These are phyloP conservation scores for Pythium vanterpoolii DNA, from an alignment of 352 stramenopile genomes.

Conservation along the genomic window DNA sequence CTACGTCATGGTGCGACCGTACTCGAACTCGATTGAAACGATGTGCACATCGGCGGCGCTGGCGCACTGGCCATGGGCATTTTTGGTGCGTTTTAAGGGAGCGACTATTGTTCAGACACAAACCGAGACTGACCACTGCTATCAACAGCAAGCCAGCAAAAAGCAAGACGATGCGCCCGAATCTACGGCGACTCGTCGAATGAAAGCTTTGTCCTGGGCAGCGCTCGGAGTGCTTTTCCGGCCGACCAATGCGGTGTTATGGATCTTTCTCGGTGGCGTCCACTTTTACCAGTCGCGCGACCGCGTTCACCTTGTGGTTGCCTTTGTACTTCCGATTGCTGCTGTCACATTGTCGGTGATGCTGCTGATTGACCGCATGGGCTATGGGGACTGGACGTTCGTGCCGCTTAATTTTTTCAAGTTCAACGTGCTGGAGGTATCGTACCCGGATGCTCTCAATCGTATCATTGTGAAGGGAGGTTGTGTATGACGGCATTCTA, in stretches of 20 bases:
- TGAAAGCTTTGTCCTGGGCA: slow-evolving; percentile 46
- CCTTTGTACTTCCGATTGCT: slow-evolving; percentile 58
- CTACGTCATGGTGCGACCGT: slow-evolving; percentile 83
- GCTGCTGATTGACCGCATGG: slow-evolving; percentile 69
- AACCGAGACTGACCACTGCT: neutral
- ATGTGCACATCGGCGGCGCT: slow-evolving; percentile 73
- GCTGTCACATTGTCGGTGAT: slow-evolving; percentile 44
- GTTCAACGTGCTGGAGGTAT: slow-evolving; percentile 83
- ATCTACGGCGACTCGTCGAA: slow-evolving; percentile 9
- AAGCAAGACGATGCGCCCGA: slow-evolving; percentile 25
- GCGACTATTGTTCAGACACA: neutral
- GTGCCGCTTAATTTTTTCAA: slow-evolving; percentile 86
- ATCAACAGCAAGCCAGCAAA: slow-evolving; percentile 5
- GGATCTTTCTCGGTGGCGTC: slow-evolving; percentile 61
- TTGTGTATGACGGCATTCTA: neutral
- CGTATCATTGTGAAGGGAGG: neutral
- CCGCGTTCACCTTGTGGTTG: slow-evolving; percentile 35
- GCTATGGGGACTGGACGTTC: slow-evolving; percentile 83
- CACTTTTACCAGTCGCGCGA: slow-evolving; percentile 52
- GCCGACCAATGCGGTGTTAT: slow-evolving; percentile 74
- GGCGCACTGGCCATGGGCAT: slow-evolving; percentile 75
- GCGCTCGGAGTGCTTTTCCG: slow-evolving; percentile 79
- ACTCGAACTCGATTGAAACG: slow-evolving; percentile 85
- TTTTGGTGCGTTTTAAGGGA: slow-evolving; percentile 33
- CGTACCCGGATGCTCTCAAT: neutral